A percentile compares a stretch with the other conserved stretches of the same genome.
phyloP scores from a whole-genome alignment of 2,329 filamentous ascomycete species.

The Aureobasidium lini region DNA sequence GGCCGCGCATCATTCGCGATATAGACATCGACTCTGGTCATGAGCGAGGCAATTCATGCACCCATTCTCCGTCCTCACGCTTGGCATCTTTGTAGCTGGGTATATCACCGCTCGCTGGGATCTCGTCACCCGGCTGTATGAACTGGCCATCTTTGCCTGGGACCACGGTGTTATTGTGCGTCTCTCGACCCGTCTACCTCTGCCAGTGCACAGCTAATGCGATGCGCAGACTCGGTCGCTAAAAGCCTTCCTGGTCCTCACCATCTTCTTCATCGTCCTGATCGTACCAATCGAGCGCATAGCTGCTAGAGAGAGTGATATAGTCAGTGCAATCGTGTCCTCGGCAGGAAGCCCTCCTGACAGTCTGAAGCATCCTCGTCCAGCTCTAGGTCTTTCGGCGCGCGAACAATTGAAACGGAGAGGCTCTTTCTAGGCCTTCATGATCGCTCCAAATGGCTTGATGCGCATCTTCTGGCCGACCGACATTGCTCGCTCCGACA shows the following conservation, averaged over 20 bases:
- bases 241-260: conserved; percentile 77
- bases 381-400: conserved; percentile 77
- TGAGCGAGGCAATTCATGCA: conserved; percentile 60
- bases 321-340: conserved; percentile 52
- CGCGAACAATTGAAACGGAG: conserved; percentile 89
- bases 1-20: conserved; percentile 2
- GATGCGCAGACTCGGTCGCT: conserved; percentile 65
- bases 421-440: conserved; percentile 72
- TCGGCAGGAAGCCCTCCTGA: conserved; percentile 18
- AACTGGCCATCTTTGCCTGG: conserved; percentile 95
- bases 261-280: conserved; percentile 74
- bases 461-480: conserved; percentile 99
- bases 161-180: conserved; percentile 91
- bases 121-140: conserved; percentile 91
- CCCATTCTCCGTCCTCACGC: conserved; percentile 91
- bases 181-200: background rate
- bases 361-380: conserved; percentile 65
- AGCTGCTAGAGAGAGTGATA: conserved; percentile 67
- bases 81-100: conserved; percentile 97
- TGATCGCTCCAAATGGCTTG: conserved; percentile 66
- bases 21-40: conserved; percentile 11
- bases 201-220: background rate
- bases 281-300: conserved; percentile 78
- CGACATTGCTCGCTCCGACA: conserved; percentile 65
- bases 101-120: conserved; percentile 99